Evolutionary conservation across 2,329 filamentous ascomycete species (phyloP), one percentile per base, ranked within the genome.

Genomic region (Fusarium odoratissimum): DNA sequence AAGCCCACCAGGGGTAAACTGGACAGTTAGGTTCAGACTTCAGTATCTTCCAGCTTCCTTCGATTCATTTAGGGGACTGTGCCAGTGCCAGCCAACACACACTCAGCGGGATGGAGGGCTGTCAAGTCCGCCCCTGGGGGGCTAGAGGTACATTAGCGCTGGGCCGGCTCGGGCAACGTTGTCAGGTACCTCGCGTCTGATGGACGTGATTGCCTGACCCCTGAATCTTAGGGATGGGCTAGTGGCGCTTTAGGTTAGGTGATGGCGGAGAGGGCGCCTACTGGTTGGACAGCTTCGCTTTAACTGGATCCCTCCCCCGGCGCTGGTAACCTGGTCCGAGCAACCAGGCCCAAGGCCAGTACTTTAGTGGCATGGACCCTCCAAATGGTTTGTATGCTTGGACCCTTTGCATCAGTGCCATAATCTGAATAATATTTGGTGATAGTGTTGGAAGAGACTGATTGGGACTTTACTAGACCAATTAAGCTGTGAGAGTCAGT

Each of bases 61-160:
- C 60, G 46, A 69, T 72, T 68, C 58, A 73, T 46, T 60, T 60
- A 56, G 57, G 57, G 61, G 66, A 42, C 44, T 17, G 25, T 48
- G 55, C 40, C 54, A 57, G 40, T 9, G 40, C 38, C 30, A 46
- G 7, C 49, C 49, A 54, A 54, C 35, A 62, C 41, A 48, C 56
- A 41, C 30, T 64, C 63, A 64, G 60, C 40, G 62, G 71, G 51
- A 72, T 60, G 58, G 70, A 57, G 56, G 75, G 67, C 73, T 76
- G 74, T 76, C 74, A 76, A 67, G 74, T 70, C 74, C 72, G 61
- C 60, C 74, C 65, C 72, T 45, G 35, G 48, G 51, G 17, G 41
- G 30, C 71, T 62, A 60, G 37, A 57, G 33, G 60, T 62, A 74
- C 71, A 74, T 72, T 74, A 74, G 60, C 68, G 56, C 73, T 67